Evolutionary conservation across 371 early-diverging fungal genomes (phyloP).

Genomic region (Neoconidiobolus thromboides): DNA sequence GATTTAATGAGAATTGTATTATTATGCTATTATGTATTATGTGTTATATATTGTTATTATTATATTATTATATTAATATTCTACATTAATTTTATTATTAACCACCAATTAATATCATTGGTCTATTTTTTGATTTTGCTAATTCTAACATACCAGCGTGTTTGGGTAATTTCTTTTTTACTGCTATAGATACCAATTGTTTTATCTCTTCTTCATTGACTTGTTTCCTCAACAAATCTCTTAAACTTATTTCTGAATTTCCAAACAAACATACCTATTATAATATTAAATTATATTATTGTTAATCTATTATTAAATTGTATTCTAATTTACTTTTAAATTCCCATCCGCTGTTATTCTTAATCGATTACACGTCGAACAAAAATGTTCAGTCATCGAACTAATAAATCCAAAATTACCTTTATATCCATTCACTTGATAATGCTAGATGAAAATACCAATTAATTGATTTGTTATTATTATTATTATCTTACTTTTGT

Average conservation of each 20-base stretch:
- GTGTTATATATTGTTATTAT: no score
- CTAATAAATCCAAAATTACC: conserved; percentile 88
- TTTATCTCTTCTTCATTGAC: conserved; percentile 43
- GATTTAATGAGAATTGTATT: no score
- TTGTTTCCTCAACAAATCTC: conserved; percentile 53
- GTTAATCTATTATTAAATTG: background rate
- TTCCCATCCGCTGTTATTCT: conserved; percentile 88
- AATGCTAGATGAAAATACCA: conserved; percentile 16
- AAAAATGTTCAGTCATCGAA: conserved; percentile 91
- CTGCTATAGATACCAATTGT: conserved; percentile 46
- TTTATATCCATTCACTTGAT: conserved; percentile 45
- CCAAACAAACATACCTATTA: conserved; percentile 70
- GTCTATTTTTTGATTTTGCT: conserved; percentile 62
- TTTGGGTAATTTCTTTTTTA: conserved; percentile 68
- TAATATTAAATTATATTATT: no score
- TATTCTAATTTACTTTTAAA: conserved; percentile 37
- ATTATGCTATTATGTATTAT: no score
- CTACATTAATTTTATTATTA: conserved; percentile 11
- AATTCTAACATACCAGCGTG: conserved; percentile 83
- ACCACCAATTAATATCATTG: conserved; percentile 90
- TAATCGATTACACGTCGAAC: conserved; percentile 78
- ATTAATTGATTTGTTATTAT: background rate
- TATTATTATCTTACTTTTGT: conserved; percentile 34
- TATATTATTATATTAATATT: no score
- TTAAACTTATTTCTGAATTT: conserved; percentile 62